Percentiles rank a stretch among this genome's conserved stretches.
Conservation (phyloP, 148 eudicot genomes). For the Rhododendron ovatum region DNA sequence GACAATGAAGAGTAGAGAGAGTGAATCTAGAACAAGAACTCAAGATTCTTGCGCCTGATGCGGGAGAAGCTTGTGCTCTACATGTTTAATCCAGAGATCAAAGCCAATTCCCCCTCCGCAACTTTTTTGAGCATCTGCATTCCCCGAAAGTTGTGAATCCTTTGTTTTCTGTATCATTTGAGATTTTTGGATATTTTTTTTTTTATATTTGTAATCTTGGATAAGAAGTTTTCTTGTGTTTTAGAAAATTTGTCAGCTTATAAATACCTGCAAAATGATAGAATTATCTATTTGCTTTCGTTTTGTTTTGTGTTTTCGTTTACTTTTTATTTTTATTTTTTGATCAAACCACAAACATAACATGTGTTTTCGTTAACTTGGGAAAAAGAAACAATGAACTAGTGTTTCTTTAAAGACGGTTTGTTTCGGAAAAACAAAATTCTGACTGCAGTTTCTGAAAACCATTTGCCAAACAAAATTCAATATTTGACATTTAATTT, state of each 20-base stretch:
- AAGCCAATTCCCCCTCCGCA: conserved; percentile 38
- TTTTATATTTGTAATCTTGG: no score
- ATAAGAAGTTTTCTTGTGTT: neutral
- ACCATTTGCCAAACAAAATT: neutral
- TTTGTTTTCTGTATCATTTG: neutral
- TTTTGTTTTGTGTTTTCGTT: neutral
- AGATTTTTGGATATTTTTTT: no score
- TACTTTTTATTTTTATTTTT: no score
- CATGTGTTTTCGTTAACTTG: neutral
- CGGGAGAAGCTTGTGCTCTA: conserved; percentile 35
- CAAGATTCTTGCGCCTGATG: conserved; percentile 37
- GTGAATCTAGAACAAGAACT: conserved; percentile 49
- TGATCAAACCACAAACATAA: no score
- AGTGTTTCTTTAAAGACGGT: no score
- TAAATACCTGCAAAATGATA: neutral
- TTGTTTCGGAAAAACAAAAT: no score
- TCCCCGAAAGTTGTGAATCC: neutral
- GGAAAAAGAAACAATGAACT: no score
- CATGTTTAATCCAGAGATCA: conserved; percentile 32
- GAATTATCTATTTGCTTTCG: neutral
- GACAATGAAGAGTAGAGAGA: conserved; percentile 36
- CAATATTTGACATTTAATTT: no score
- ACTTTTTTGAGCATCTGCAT: conserved; percentile 30
- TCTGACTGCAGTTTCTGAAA: neutral
- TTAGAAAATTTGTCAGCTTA: neutral